Evolutionary conservation across 176 grass and related monocot species (phyloP), one percentile per base, ranked within the genome.

Genomic region (Carex parvula): DNA sequence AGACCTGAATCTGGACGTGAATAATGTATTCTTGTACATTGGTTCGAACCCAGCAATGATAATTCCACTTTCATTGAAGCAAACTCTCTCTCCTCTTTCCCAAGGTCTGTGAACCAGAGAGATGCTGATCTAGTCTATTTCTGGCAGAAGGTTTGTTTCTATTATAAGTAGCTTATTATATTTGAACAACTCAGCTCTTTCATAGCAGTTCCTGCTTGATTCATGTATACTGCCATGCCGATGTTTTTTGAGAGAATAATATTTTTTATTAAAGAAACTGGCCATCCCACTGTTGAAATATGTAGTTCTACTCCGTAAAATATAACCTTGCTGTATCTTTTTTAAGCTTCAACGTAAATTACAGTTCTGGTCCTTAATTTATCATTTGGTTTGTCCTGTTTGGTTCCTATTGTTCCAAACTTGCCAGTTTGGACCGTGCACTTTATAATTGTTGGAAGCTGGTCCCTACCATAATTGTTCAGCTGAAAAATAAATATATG

Each of bases 51-150:
- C 96, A 81, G 91, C 89, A 48, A 95, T 59, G 88, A 93, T 4
- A 90, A 90, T 60, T 52, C 84, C 77, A 92, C 87, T 6, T 95
- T 95, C 83, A 81, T 93, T 17, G 86, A 89, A 83, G 88, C 90
- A 52, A 95, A 95, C 69, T 89, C 96, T 57, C 80, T 99, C 73
- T 87, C 70, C 1, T 84, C 87, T 10, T 84, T 88, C 26, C 88
- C 84, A 21, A 87, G 56, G 60, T 84, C 93, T 89, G 88, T 95
- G 72, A 95, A 99, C 83, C 96, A 99, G 84, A 85, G 96, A 48
- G 96, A 99, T 81, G 93, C 93, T 70, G 96, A 99, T 85, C 93
- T 99, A 68, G 88, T 99, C 79, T 99, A 99, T 88, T 95, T 95
- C 81, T 99, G 96, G 93, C 93, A 99, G 66, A 99, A 90, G 89